Evolutionary conservation across 169 alveolate species (phyloP).

Genomic region (Plasmodium yoelii): DNA sequence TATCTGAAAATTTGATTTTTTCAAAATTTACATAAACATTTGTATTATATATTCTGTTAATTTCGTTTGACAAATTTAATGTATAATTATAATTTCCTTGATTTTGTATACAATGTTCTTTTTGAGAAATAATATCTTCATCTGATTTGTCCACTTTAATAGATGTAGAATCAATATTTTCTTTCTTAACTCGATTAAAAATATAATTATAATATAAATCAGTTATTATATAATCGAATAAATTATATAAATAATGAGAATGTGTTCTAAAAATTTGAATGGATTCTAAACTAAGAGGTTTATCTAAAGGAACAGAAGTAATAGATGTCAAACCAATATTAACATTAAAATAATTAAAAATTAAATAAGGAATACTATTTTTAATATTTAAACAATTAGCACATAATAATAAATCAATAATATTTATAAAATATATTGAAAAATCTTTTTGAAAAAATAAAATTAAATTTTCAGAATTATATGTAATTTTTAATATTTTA

Average conservation of each 20-base stretch:
- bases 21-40: slow-evolving; percentile 55
- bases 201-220: slow-evolving; percentile 61
- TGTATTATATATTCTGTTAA: background rate
- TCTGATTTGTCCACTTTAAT: background rate
- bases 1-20: slow-evolving; percentile 16
- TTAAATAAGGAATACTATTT: slow-evolving; percentile 87
- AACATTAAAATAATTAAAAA: slow-evolving; percentile 87
- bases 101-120: background rate
- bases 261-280: slow-evolving; percentile 90
- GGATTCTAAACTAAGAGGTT: slow-evolving; percentile 91
- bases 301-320: slow-evolving; percentile 91
- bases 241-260: slow-evolving; percentile 92
- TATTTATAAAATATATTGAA: slow-evolving; percentile 94
- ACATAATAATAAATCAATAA: slow-evolving; percentile 96
- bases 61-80: too few relatives aligned
- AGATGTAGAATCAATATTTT: background rate
- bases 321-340: slow-evolving; percentile 89
- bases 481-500: slow-evolving; percentile 93
- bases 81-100: background rate
- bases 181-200: slow-evolving; percentile 5
- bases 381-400: slow-evolving; percentile 89
- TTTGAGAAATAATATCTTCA: background rate
- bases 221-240: slow-evolving; percentile 89
- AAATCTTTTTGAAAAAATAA: slow-evolving; percentile 96
- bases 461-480: slow-evolving; percentile 94